These are phyloP conservation scores for Metschnikowia borealis DNA, from an alignment of 805 yeast genomes.

Conservation along the genomic window DNA sequence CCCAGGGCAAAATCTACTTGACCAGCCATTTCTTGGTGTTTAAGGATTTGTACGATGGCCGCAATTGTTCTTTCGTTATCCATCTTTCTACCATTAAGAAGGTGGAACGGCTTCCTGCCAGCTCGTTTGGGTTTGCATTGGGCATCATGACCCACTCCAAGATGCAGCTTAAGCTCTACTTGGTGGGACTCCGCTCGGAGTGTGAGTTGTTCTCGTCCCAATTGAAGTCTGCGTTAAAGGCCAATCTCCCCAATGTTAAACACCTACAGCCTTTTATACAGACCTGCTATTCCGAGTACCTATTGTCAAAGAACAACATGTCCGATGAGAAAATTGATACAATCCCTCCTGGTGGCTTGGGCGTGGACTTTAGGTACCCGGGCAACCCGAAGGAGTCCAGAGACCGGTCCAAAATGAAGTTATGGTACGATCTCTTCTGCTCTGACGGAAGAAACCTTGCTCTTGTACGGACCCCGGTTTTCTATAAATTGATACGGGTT, in stretches of 20 bases:
- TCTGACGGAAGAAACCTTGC: slow-evolving; percentile 83
- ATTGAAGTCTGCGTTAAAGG: slow-evolving; percentile 57
- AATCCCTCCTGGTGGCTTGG: slow-evolving; percentile 82
- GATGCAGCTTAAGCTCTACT: slow-evolving; percentile 58
- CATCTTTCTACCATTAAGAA: slow-evolving; percentile 77
- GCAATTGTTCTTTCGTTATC: slow-evolving; percentile 62
- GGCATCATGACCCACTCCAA: slow-evolving; percentile 67
- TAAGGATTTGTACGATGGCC: slow-evolving; percentile 62
- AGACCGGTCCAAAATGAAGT: slow-evolving; percentile 80
- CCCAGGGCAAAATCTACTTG: slow-evolving; percentile 63
- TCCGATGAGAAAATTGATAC: slow-evolving; percentile 39
- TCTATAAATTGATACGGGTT: slow-evolving; percentile 78
- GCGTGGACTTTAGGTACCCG: slow-evolving; percentile 79
- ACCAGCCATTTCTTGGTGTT: slow-evolving; percentile 77
- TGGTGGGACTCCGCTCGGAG: slow-evolving; percentile 73
- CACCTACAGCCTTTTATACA: slow-evolving; percentile 60
- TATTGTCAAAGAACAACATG: slow-evolving; percentile 56
- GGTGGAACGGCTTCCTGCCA: slow-evolving; percentile 80
- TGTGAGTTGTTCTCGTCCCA: slow-evolving; percentile 76
- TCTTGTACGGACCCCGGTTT: slow-evolving; percentile 66
- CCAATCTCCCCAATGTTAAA: slow-evolving; percentile 60
- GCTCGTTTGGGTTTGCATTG: slow-evolving; percentile 73
- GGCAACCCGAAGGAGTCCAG: slow-evolving; percentile 76
- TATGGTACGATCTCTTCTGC: slow-evolving; percentile 90
- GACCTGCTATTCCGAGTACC: slow-evolving; percentile 81